phyloP scores from a whole-genome alignment of 2,329 filamentous ascomycete species.

The Colletotrichum caudatum region DNA sequence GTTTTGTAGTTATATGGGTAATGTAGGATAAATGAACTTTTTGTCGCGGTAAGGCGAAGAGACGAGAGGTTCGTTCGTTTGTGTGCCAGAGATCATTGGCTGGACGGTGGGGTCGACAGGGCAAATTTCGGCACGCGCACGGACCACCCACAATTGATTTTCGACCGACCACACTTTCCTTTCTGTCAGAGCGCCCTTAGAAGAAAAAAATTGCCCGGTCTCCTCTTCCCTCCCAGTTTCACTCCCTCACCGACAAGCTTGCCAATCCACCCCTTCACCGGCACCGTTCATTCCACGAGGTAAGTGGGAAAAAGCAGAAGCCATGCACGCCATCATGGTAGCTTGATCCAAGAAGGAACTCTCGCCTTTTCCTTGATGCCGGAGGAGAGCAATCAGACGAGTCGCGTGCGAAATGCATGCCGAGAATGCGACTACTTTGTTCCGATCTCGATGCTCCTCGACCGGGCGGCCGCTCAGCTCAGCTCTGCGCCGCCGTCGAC shows the following conservation, averaged over 20 bases:
- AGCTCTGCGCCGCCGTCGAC: slow-evolving; percentile 44
- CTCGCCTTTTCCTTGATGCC: slow-evolving; percentile 64
- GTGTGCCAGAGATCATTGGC: slow-evolving; percentile 34
- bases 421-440: slow-evolving; percentile 20
- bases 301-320: slow-evolving; percentile 53
- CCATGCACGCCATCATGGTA: slow-evolving; percentile 42
- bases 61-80: slow-evolving; percentile 19
- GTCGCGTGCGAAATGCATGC: slow-evolving; percentile 39
- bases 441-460: slow-evolving; percentile 21
- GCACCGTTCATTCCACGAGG: slow-evolving; percentile 52
- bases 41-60: slow-evolving; percentile 39
- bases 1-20: slow-evolving; percentile 53
- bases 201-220: background rate
- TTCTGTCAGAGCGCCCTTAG: slow-evolving; percentile 12
- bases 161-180: slow-evolving; percentile 30
- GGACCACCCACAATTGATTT: slow-evolving; percentile 54
- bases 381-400: slow-evolving; percentile 71
- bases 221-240: background rate
- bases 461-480: slow-evolving; percentile 6
- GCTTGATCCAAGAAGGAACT: slow-evolving; percentile 50
- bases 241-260: slow-evolving; percentile 46
- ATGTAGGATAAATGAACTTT: slow-evolving; percentile 47
- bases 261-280: slow-evolving; percentile 47
- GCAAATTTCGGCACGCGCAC: slow-evolving; percentile 57
- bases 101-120: slow-evolving; percentile 46